Base-by-base conservation (phyloP, 192 early-diverging fungal species). In the Cetraspora pellucida region DNA sequence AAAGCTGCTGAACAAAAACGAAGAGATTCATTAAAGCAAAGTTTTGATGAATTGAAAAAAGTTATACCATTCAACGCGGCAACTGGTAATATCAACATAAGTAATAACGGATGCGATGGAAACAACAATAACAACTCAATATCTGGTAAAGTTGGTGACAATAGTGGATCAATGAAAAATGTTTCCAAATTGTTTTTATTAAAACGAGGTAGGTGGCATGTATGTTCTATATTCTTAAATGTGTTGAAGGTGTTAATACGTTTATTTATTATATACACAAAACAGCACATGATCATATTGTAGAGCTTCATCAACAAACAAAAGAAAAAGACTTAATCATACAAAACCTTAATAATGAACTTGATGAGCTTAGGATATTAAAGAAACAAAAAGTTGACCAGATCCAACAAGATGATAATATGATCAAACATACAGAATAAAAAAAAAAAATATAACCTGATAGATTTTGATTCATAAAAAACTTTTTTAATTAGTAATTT, bases 1-100 rank as follows among this genome's bases (percentile, higher is more conserved):
- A 97, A 98, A 82, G 91, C 95, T 55, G 96, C 96, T 3, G 97
- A 99, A 81, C 97, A 99, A 81, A 95, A 94, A 80, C 92, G 97
- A 13, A 87, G 97, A 10, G 97, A 99, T 77, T 93, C 92, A 37
- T 88, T 99, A 6, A 97, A 97, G 72, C 81, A 90, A 55, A 94
- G 92, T 64, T 99, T 99, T 79, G 94, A 98, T 47, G 85, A 90
- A 10, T 81, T 99, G 10, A 83, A 88, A 55, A 66, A 78, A 1
- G 82, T 93, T 43, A 78, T 97, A 47, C 93, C 94, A 30, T 75
- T 23, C 27, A 19, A 59, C 1, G 28, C 59, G n/a, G 17, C 45
- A n/a, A n/a, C n/a, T 6, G n/a, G 13, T 71, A 71, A 71, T 49
- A 30, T 10, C 14, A 52, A 19, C 49, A 4, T 31, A 52, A 63